phyloP scores from a whole-genome alignment of 352 stramenopile genomes.

The Phytophthora podocarpi region DNA sequence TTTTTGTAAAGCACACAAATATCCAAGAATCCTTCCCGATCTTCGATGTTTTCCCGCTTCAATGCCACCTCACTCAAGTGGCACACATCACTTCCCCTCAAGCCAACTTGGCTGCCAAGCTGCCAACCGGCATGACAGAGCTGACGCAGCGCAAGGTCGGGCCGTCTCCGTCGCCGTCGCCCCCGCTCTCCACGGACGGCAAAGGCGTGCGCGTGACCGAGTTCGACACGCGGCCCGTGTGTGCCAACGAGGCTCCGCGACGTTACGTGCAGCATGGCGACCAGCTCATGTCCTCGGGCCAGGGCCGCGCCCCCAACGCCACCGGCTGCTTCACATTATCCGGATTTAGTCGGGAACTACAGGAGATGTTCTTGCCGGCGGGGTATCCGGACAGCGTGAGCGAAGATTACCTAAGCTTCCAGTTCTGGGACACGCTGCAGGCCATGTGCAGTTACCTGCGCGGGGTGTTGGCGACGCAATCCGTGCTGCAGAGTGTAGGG shows the following conservation, averaged over 20 bases:
- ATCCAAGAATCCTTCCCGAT: too few species aligned
- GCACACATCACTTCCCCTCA: constrained; percentile 1
- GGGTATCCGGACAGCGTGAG: constrained; percentile 88
- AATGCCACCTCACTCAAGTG: not conserved
- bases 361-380: constrained; percentile 87
- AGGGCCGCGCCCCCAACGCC: constrained; percentile 7
- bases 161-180: constrained; percentile 12
- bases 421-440: constrained; percentile 96
- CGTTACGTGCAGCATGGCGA: constrained; percentile 57
- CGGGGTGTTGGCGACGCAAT: constrained; percentile 92
- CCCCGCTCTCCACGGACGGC: constrained; percentile 13
- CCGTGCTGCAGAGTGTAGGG: constrained; percentile 92
- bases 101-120: too few species aligned
- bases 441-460: constrained; percentile 95
- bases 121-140: too few species aligned
- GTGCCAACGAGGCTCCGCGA: constrained; percentile 46
- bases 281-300: constrained; percentile 29
- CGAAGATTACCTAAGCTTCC: constrained; percentile 94
- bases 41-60: not conserved
- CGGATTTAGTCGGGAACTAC: constrained; percentile 60
- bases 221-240: constrained; percentile 65
- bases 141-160: constrained; percentile 64
- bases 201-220: constrained; percentile 49
- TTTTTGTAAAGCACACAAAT: too few species aligned
- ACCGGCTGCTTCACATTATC: constrained; percentile 36